Base-by-base conservation (phyloP, 805 yeast species). In the Barnettozyma sp. region DNA sequence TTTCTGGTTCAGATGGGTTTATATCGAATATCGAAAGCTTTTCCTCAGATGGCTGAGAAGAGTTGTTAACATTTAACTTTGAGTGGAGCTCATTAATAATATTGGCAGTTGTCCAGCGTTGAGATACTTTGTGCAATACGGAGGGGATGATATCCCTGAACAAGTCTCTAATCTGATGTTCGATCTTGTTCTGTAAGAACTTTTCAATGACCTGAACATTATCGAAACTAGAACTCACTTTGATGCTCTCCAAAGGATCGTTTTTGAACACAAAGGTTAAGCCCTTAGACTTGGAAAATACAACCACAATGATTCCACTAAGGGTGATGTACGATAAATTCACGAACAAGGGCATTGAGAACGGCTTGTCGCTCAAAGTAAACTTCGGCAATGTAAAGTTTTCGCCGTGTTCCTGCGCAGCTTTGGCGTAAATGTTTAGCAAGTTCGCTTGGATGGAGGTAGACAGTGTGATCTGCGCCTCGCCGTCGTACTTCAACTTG, bases 391-490 rank as follows among this genome's bases (percentile, higher is more conserved):
- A 64, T 6, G 78, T 70, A 52, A 84, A 86, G 4, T 57, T 56
- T 36, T 66, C 66, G 28, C 56, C 60, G 9, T 55, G 39, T 18
- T 51, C 48, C 13, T 49, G 42, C 35, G 58, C 26, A 19, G 42
- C 44, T 32, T 42, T 43, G 23, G 60, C 57, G 55, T 82, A 78
- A 20, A 83, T 82, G 41, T 79, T 78, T 36, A 86, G 63, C 6
- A 92, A 82, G 56, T 85, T 85, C 1, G 94, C 95, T 56, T 84
- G 87, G 11, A 86, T 85, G 38, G 79, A 76, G 1, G 94, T 83
- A 36, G 76, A 81, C 34, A 84, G 65, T 1, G 87, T 79, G 36
- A 83, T 72, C 36, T 73, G 73, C 14, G 86, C 84, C 54, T 81
- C 85, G 3, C 94, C 94, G 31, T 66, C 64, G 54, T 84, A 83